These are phyloP conservation scores for Kuraishia floccosa DNA, from an alignment of 805 yeast species.

Conservation along the genomic window DNA sequence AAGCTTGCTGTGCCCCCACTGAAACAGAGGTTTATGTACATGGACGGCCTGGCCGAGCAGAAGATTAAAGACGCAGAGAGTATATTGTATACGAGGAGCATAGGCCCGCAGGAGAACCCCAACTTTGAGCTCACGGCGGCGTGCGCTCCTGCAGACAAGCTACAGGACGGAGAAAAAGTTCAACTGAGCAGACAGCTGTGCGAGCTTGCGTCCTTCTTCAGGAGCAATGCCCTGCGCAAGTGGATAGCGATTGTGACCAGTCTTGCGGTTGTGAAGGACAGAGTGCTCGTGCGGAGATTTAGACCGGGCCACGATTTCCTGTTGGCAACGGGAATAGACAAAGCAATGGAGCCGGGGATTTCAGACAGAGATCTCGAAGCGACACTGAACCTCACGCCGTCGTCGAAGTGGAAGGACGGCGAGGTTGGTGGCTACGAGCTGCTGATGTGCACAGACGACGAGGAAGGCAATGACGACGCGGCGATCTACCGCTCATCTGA, in stretches of 20 bases:
- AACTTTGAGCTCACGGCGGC: conserved; percentile 29
- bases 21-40: conserved; percentile 75
- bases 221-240: conserved; percentile 50
- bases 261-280: conserved; percentile 50
- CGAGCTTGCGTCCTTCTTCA: conserved; percentile 46
- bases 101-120: conserved; percentile 34
- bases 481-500: conserved; percentile 65
- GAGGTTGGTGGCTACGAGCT: conserved; percentile 92
- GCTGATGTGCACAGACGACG: conserved; percentile 58
- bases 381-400: conserved; percentile 73
- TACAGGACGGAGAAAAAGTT: conserved; percentile 15
- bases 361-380: conserved; percentile 60
- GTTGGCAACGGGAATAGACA: conserved; percentile 53
- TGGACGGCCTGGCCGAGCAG: conserved; percentile 47
- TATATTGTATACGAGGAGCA: conserved; percentile 18
- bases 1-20: conserved; percentile 89
- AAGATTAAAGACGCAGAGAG: conserved; percentile 18
- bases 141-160: conserved; percentile 8
- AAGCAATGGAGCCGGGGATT: conserved; percentile 21
- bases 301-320: conserved; percentile 94
- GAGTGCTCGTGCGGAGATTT: conserved; percentile 70
- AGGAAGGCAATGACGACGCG: conserved; percentile 56
- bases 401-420: conserved; percentile 77
- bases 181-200: too few species aligned
- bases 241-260: conserved; percentile 60